Conservation (phyloP, 192 early-diverging fungal species). For the Dimargaris cristalligena region DNA sequence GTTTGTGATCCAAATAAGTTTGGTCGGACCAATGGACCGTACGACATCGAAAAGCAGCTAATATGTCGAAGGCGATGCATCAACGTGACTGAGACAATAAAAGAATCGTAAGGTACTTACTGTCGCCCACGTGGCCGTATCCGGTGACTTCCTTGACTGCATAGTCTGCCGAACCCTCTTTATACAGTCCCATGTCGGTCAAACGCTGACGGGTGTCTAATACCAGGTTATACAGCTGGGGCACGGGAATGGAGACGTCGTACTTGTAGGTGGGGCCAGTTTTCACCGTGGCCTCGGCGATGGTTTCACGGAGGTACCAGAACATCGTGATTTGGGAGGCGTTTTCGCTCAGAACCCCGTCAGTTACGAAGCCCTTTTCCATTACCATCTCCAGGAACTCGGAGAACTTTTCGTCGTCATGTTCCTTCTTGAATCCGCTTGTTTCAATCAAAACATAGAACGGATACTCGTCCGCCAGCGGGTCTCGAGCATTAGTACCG, state of each 20-base stretch:
- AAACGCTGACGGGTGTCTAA: constrained; percentile 60
- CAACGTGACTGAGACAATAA: not conserved
- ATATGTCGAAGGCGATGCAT: not conserved
- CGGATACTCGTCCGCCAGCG: constrained; percentile 42
- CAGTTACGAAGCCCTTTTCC: constrained; percentile 51
- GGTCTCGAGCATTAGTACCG: constrained; percentile 32
- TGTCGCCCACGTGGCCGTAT: constrained; percentile 96
- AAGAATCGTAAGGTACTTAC: constrained; percentile 20
- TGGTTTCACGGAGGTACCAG: constrained; percentile 88
- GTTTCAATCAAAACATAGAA: constrained; percentile 96
- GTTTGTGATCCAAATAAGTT: too few species aligned
- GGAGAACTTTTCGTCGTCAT: constrained; percentile 83
- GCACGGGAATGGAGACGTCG: constrained; percentile 85
- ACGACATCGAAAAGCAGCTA: too few species aligned
- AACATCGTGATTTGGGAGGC: constrained; percentile 58
- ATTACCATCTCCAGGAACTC: constrained; percentile 61
- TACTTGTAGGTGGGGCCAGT: constrained; percentile 89
- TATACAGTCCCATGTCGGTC: constrained; percentile 33
- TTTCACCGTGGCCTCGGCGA: constrained; percentile 79
- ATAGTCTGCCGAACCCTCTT: constrained; percentile 20
- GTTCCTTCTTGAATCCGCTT: constrained; percentile 77
- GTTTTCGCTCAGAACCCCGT: constrained; percentile 87
- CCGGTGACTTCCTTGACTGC: constrained; percentile 64
- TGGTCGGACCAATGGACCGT: too few species aligned
- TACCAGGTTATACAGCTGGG: constrained; percentile 68